Conservation (phyloP, 148 eudicot genomes). For the Persicaria maculosa region DNA sequence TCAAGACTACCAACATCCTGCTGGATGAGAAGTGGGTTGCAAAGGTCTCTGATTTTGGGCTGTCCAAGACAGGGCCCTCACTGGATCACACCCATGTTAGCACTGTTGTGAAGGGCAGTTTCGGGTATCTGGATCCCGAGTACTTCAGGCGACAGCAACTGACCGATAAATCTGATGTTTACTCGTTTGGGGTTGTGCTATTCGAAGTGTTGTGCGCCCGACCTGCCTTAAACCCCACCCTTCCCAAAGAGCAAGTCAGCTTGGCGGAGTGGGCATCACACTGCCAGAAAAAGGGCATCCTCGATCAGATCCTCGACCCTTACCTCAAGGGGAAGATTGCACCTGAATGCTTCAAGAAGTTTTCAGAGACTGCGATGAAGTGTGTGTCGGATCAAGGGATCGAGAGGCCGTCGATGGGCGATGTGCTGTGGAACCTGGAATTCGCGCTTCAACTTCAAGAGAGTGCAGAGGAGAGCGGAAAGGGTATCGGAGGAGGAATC, state of each 20-base stretch:
- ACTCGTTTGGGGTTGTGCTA: conserved; percentile 89
- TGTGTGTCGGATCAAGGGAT: conserved; percentile 81
- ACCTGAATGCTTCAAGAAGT: conserved; percentile 81
- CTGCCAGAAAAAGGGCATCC: conserved; percentile 78
- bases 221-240: conserved; percentile 81
- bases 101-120: conserved; percentile 97
- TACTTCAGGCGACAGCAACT: conserved; percentile 92
- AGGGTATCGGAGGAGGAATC: conserved; percentile 44
- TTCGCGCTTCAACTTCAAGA: conserved; percentile 96
- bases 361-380: conserved; percentile 90
- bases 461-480: conserved; percentile 73
- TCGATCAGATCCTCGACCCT: conserved; percentile 75
- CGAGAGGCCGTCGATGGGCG: conserved; percentile 96
- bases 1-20: conserved; percentile 90
- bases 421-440: conserved; percentile 92
- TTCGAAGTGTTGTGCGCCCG: conserved; percentile 93
- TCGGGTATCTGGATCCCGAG: conserved; percentile 93
- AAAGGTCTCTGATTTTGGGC: conserved; percentile 92
- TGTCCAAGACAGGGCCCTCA: conserved; percentile 87
- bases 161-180: conserved; percentile 92
- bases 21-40: conserved; percentile 97
- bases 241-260: conserved; percentile 90
- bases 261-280: conserved; percentile 94
- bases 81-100: conserved; percentile 91
- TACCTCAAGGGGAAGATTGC: conserved; percentile 81